Evolutionary conservation across 495 filamentous ascomycete genomes (phyloP).

Genomic region (Lindgomyces ingoldianus): DNA sequence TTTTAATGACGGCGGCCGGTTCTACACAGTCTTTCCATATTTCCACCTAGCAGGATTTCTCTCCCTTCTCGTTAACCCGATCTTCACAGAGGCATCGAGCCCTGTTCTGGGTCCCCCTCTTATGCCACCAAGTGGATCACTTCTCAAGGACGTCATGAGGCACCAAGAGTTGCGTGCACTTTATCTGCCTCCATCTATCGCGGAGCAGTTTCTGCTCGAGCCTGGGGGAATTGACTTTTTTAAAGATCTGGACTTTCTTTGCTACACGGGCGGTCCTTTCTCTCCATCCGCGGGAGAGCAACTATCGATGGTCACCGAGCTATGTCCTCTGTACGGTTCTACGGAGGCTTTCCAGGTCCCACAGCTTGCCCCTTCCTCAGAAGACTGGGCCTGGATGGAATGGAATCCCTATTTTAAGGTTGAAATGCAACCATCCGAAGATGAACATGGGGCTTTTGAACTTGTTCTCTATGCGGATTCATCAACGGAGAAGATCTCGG

Average conservation of each 20-base stretch:
- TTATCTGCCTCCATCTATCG: conserved; percentile 20
- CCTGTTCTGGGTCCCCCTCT: conserved; percentile 27
- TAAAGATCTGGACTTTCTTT: conserved; percentile 12
- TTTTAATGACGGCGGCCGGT: conserved; percentile 19
- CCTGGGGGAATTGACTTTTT: conserved; percentile 16
- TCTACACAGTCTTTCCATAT: conserved; percentile 27
- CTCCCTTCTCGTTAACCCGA: conserved; percentile 19
- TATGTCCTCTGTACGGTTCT: conserved; percentile 23
- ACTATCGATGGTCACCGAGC: conserved; percentile 13
- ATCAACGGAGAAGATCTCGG: conserved; percentile 1
- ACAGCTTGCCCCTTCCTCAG: conserved; percentile 5
- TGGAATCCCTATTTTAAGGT: conserved; percentile 22
- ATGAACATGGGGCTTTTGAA: conserved; percentile 14
- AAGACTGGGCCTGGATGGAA: conserved; percentile 29
- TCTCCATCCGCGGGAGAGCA: conserved; percentile 5
- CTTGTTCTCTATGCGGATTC: conserved; percentile 13
- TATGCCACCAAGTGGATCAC: conserved; percentile 18
- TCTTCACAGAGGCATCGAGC: conserved; percentile 24
- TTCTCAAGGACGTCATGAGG: conserved; percentile 14
- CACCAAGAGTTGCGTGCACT: conserved; percentile 14
- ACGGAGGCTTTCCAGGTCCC: conserved; percentile 24
- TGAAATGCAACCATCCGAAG: conserved; percentile 14
- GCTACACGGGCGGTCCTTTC: conserved; percentile 23
- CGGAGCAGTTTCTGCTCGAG: conserved; percentile 16
- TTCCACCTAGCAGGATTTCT: conserved; percentile 29